phyloP scores from a whole-genome alignment of 2,329 filamentous ascomycete genomes.

The Xylaria sp. region DNA sequence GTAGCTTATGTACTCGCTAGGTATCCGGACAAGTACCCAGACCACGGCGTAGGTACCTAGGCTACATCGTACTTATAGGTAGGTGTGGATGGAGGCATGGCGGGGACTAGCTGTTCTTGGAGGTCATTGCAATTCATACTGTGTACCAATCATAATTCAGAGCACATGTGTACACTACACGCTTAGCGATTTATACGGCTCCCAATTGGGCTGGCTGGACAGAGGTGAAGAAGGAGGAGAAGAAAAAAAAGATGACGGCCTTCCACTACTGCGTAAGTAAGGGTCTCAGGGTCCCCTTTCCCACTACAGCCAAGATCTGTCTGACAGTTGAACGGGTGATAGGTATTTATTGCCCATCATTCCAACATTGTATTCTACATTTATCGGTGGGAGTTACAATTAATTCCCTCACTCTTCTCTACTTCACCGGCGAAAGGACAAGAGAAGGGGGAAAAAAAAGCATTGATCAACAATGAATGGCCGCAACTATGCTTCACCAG shows the following conservation, averaged over 20 bases:
- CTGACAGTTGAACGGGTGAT: neutral
- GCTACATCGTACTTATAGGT: too few relatives aligned
- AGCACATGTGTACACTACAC: neutral
- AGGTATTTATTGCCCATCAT: neutral
- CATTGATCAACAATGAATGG: neutral
- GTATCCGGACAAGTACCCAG: neutral
- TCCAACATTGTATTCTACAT: neutral
- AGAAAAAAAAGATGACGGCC: too few relatives aligned
- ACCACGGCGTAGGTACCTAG: neutral
- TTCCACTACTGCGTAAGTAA: neutral
- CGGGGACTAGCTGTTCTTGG: neutral
- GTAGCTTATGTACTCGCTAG: neutral
- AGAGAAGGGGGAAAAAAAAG: neutral
- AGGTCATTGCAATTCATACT: slow-evolving; percentile 10
- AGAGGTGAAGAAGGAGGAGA: slow-evolving; percentile 4
- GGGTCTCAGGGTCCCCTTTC: slow-evolving; percentile 30
- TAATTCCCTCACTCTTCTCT: neutral
- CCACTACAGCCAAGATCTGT: slow-evolving; percentile 5
- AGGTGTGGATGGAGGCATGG: neutral
- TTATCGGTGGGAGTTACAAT: neutral
- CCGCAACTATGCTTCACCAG: neutral
- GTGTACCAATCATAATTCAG: slow-evolving; percentile 12
- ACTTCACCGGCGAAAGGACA: neutral
- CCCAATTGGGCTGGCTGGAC: neutral
- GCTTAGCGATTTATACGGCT: too few relatives aligned